Evolutionary conservation across 1,139 yeast genomes (phyloP).

Genomic region (Kurtzmaniella quercitrusa): DNA sequence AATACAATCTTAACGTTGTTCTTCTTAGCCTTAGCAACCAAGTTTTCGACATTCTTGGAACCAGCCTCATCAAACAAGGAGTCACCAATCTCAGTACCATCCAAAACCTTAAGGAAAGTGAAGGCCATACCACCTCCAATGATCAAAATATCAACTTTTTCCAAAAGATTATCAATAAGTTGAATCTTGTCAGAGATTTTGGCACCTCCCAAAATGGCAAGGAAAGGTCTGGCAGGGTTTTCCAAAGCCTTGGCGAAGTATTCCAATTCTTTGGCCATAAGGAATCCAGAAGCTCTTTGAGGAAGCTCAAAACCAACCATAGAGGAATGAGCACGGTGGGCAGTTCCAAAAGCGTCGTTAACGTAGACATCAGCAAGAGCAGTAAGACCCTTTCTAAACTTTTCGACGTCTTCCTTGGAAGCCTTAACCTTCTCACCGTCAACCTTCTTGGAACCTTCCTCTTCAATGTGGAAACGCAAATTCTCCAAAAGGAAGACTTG

Average conservation of each 20-base stretch:
- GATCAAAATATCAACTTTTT: constrained; percentile 88
- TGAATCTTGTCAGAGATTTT: constrained; percentile 97
- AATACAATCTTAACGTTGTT: constrained; percentile 86
- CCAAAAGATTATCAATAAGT: constrained; percentile 91
- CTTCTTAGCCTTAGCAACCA: constrained; percentile 91
- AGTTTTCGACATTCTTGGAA: constrained; percentile 83
- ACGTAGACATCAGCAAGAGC: constrained; percentile 91
- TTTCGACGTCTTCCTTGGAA: constrained; percentile 71
- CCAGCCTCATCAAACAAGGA: constrained; percentile 91
- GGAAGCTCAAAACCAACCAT: constrained; percentile 94
- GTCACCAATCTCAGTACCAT: constrained; percentile 79
- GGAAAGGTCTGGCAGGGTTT: constrained; percentile 94
- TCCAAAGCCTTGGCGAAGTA: constrained; percentile 97
- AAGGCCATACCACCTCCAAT: constrained; percentile 99
- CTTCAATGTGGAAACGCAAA: constrained; percentile 96
- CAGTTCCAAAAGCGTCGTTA: constrained; percentile 97
- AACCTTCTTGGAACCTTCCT: constrained; percentile 80
- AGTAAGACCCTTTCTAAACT: constrained; percentile 83
- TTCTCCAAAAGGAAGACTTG: constrained; percentile 82
- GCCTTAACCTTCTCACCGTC: constrained; percentile 93
- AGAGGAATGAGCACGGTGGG: constrained; percentile 98
- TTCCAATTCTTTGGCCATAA: constrained; percentile 92
- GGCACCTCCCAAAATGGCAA: constrained; percentile 98
- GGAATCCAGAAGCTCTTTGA: constrained; percentile 95
- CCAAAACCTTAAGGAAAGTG: constrained; percentile 91